Conservation (phyloP, 164 flowering plant species). For the Pachysandra terminalis region DNA sequence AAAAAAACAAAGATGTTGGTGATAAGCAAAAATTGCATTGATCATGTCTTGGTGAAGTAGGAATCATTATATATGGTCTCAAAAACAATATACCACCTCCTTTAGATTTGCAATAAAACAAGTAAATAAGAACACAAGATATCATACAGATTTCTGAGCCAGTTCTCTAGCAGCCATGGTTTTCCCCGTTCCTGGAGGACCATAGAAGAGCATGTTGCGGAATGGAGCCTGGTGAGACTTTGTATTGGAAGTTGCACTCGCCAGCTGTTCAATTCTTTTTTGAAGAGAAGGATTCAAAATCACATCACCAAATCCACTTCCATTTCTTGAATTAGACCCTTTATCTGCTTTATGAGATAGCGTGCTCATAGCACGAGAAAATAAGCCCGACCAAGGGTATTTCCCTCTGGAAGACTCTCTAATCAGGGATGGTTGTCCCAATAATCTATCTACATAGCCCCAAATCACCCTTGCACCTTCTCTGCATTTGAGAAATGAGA, state of each 20-base stretch:
- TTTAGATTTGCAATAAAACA: neutral
- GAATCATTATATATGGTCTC: neutral
- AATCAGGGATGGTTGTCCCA: slow-evolving; percentile 95
- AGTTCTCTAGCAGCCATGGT: slow-evolving; percentile 99
- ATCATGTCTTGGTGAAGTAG: neutral
- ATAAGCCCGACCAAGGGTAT: slow-evolving; percentile 91
- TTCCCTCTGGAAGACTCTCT: slow-evolving; percentile 95
- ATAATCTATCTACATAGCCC: slow-evolving; percentile 92
- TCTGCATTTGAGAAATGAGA: slow-evolving; percentile 40
- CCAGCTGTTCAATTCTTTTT: slow-evolving; percentile 80
- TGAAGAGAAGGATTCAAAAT: slow-evolving; percentile 78
- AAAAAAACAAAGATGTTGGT: no score
- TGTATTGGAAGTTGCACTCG: slow-evolving; percentile 93
- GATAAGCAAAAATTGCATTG: no score
- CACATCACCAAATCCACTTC: slow-evolving; percentile 88
- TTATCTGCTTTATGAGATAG: slow-evolving; percentile 31
- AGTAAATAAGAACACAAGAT: slow-evolving; percentile 3
- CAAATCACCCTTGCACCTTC: slow-evolving; percentile 96
- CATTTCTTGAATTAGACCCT: slow-evolving; percentile 35
- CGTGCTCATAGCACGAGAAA: slow-evolving; percentile 51
- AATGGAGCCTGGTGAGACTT: slow-evolving; percentile 93
- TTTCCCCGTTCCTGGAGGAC: slow-evolving; percentile 99
- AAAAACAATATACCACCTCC: neutral
- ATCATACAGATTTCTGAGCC: slow-evolving; percentile 85
- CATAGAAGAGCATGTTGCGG: slow-evolving; percentile 95